These are phyloP conservation scores for Lipomyces anomalus DNA, from an alignment of 805 yeast genomes.

Conservation along the genomic window DNA sequence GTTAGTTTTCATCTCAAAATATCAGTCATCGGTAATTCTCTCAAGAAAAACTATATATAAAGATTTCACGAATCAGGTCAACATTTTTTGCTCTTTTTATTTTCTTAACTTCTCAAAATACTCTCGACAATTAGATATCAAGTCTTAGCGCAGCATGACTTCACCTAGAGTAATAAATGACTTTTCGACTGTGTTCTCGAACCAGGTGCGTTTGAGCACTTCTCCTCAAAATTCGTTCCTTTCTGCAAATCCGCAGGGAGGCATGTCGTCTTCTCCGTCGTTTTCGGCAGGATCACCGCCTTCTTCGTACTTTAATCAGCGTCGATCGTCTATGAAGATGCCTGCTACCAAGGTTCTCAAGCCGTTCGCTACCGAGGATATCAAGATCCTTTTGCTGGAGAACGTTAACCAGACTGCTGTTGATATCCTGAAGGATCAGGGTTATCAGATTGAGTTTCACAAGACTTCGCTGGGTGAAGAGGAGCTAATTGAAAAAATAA, in stretches of 20 bases:
- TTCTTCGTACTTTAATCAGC: slow-evolving; percentile 15
- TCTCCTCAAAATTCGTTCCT: slow-evolving; percentile 21
- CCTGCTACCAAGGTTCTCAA: slow-evolving; percentile 57
- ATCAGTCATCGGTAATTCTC: too few relatives aligned
- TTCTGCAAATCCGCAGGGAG: not conserved
- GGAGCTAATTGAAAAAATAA: slow-evolving; percentile 88
- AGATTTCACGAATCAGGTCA: too few relatives aligned
- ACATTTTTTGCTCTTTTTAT: not conserved
- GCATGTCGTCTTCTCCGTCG: slow-evolving; percentile 6
- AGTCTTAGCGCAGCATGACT: slow-evolving; percentile 6
- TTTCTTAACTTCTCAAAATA: not conserved
- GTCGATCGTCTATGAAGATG: slow-evolving; percentile 19
- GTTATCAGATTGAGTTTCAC: slow-evolving; percentile 94
- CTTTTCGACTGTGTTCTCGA: slow-evolving; percentile 14
- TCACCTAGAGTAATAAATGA: slow-evolving; percentile 20
- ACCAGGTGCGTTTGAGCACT: slow-evolving; percentile 20
- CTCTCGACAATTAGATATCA: too few relatives aligned
- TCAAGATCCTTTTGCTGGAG: slow-evolving; percentile 84
- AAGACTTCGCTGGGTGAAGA: slow-evolving; percentile 86
- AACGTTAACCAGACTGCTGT: slow-evolving; percentile 92
- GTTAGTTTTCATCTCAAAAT: too few relatives aligned
- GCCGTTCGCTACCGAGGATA: slow-evolving; percentile 93
- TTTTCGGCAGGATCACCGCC: slow-evolving; percentile 17
- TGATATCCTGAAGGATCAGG: slow-evolving; percentile 76
- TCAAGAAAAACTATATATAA: too few relatives aligned